Evolutionary conservation across 202 grass and related monocot species (phyloP).

Genomic region (Panicum hallii): DNA sequence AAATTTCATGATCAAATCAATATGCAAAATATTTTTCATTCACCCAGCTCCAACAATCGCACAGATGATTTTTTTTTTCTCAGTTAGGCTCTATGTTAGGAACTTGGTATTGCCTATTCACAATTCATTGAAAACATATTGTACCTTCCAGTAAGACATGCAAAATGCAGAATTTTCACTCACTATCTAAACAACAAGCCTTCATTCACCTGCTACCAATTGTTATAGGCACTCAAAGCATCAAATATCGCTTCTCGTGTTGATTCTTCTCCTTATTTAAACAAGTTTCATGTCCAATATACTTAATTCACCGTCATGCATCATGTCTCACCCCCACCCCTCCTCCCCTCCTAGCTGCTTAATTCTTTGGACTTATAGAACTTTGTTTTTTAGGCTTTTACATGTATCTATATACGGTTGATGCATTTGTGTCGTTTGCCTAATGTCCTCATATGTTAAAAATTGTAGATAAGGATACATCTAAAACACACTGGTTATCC

Average conservation of each 20-base stretch:
- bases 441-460: constrained; percentile 15
- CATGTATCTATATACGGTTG: constrained; percentile 16
- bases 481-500: constrained; percentile 85
- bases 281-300: background rate
- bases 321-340: too few species aligned
- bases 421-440: background rate
- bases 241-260: background rate
- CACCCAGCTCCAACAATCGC: background rate
- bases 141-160: background rate
- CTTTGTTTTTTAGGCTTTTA: background rate
- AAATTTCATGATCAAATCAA: background rate
- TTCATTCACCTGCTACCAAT: constrained; percentile 7
- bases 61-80: background rate
- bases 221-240: background rate
- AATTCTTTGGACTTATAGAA: background rate
- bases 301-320: background rate
- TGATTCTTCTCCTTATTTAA: background rate
- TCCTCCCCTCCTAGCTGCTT: background rate
- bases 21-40: background rate
- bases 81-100: background rate
- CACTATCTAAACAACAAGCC: background rate
- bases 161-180: background rate
- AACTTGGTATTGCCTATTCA: background rate
- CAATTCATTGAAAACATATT: constrained; percentile 8
- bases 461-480: constrained; percentile 91